These are phyloP conservation scores for Trifolium fragiferum DNA, from an alignment of 306 rosid species.

Conservation along the genomic window DNA sequence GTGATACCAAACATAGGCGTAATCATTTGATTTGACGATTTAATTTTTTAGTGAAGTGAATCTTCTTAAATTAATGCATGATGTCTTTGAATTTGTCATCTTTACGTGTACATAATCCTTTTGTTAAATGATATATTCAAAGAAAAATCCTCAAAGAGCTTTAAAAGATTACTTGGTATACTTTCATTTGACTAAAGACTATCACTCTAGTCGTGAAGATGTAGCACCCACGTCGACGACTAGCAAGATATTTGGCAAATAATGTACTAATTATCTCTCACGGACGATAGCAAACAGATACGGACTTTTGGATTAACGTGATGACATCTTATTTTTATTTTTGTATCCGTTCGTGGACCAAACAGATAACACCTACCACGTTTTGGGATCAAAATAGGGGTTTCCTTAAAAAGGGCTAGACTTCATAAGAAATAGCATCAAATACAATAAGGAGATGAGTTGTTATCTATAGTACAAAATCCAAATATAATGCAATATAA, in stretches of 20 bases:
- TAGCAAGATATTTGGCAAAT: neutral
- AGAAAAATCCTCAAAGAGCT: neutral
- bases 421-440: conserved; percentile 14
- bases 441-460: conserved; percentile 20
- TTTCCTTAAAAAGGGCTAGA: neutral
- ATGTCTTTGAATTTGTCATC: conserved; percentile 6
- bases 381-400: neutral
- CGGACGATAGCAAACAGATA: neutral
- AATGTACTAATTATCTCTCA: neutral
- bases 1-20: no score
- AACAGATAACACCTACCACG: neutral
- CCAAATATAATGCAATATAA: neutral
- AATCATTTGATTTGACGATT: conserved; percentile 10
- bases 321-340: neutral
- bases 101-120: neutral
- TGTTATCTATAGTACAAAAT: neutral
- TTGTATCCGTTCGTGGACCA: neutral
- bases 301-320: neutral
- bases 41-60: neutral
- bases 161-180: neutral
- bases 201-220: neutral
- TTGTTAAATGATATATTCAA: neutral
- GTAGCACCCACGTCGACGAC: neutral
- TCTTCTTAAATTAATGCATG: neutral
- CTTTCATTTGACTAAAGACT: neutral